Percentiles rank a stretch among this genome's conserved stretches.
Conservation (phyloP, 108 stramenopile genomes). For the Skeletonema grethae region DNA sequence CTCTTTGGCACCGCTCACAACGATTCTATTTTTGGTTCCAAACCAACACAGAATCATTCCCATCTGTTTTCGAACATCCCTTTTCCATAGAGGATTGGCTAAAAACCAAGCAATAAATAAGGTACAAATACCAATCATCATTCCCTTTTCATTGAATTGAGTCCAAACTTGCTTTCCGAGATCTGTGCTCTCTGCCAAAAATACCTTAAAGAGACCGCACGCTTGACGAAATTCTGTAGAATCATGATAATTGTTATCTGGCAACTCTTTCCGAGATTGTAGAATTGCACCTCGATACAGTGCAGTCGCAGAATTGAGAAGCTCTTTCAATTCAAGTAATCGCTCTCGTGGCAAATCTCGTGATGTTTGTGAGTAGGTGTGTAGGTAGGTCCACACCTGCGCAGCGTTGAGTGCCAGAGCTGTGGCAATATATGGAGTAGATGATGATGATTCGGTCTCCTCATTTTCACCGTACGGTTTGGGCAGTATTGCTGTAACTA, state of each 20-base stretch:
- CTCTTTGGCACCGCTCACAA: not conserved
- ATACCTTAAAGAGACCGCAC: constrained; percentile 75
- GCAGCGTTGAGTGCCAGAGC: constrained; percentile 87
- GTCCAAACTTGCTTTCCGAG: constrained; percentile 88
- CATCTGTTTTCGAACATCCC: constrained; percentile 25
- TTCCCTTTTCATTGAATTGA: constrained; percentile 76
- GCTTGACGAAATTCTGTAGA: constrained; percentile 67
- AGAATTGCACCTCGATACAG: constrained; percentile 60
- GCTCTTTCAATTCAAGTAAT: constrained; percentile 57
- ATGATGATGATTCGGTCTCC: not conserved
- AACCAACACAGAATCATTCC: constrained; percentile 8
- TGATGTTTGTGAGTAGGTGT: constrained; percentile 69
- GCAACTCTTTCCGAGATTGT: constrained; percentile 14
- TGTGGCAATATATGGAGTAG: constrained; percentile 51
- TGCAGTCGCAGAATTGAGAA: constrained; percentile 62
- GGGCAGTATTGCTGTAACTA: constrained; percentile 83
- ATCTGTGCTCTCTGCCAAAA: constrained; percentile 70
- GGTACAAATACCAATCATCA: constrained; percentile 68
- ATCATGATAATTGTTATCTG: constrained; percentile 42
- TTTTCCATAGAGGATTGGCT: constrained; percentile 33
- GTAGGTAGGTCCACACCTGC: constrained; percentile 83
- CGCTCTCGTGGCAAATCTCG: constrained; percentile 58
- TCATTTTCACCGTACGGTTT: not conserved
- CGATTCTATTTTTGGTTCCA: not conserved
- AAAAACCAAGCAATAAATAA: constrained; percentile 51